Percentiles rank a stretch among this genome's conserved stretches.
Evolutionary conservation across 768 basidiomycete species (phyloP).

Genomic region (Coprinopsis marcescibilis): DNA sequence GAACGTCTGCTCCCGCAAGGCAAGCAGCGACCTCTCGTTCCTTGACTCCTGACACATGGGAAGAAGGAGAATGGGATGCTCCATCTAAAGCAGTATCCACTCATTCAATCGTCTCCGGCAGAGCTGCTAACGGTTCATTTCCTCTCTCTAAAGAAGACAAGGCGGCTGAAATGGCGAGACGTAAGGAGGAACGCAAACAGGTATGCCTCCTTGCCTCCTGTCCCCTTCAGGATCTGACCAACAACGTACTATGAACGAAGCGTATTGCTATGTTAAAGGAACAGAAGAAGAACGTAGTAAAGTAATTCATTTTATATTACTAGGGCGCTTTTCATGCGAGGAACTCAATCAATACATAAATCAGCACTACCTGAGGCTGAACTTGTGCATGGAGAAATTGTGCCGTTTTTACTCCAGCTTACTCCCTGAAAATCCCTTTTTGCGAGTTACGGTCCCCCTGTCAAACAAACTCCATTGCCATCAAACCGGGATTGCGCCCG

Average conservation of each 20-base stretch:
- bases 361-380: too few relatives aligned
- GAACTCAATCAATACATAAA: too few relatives aligned
- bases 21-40: conserved; percentile 15
- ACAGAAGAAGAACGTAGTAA: conserved; percentile 56
- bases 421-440: too few relatives aligned
- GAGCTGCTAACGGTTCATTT: conserved; percentile 28
- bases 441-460: too few relatives aligned
- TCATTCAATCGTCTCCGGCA: conserved; percentile 5
- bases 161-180: conserved; percentile 84
- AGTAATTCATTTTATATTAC: too few relatives aligned
- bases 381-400: too few relatives aligned
- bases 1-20: conserved; percentile 3
- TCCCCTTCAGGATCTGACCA: conserved; percentile 1
- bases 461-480: too few relatives aligned
- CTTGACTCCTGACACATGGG: conserved; percentile 21
- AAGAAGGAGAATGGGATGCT: conserved; percentile 21
- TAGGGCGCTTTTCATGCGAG: too few relatives aligned
- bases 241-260: conserved; percentile 26
- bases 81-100: conserved; percentile 3
- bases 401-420: too few relatives aligned
- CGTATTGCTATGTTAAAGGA: conserved; percentile 78
- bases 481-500: too few relatives aligned
- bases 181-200: conserved; percentile 90
- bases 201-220: conserved; percentile 32
- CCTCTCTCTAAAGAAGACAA: conserved; percentile 84